These are phyloP conservation scores for Persicaria maculosa DNA, from an alignment of 148 eudicot species.

Conservation along the genomic window DNA sequence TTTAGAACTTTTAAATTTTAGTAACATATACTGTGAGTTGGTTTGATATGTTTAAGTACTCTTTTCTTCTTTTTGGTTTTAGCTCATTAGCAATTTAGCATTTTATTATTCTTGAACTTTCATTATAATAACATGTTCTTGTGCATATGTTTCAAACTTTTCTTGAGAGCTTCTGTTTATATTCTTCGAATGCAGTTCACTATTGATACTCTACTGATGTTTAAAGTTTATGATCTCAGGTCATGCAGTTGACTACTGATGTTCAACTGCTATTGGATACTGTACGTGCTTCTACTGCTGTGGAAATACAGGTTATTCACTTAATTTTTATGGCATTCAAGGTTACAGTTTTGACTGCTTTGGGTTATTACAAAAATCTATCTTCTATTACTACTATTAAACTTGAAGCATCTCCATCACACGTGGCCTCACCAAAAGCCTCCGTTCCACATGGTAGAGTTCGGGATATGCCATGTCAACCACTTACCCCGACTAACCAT, in stretches of 20 bases:
- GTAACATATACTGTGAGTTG: neutral
- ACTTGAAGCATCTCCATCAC: no score
- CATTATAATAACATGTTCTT: neutral
- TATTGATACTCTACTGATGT: conserved; percentile 40
- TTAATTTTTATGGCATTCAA: neutral
- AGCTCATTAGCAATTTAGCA: neutral
- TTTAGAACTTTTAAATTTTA: neutral
- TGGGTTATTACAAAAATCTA: neutral
- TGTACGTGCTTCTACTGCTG: conserved; percentile 43
- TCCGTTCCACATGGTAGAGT: no score
- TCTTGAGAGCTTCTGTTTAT: neutral
- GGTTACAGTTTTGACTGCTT: neutral
- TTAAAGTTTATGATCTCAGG: conserved; percentile 26
- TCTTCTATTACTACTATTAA: no score
- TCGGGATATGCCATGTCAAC: no score
- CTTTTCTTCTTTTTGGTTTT: neutral
- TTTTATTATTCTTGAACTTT: neutral
- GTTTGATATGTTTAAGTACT: neutral
- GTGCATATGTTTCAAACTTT: neutral
- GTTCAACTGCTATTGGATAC: conserved; percentile 55
- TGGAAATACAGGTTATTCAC: conserved; percentile 61
- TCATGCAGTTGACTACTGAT: conserved; percentile 47
- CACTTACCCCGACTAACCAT: no score
- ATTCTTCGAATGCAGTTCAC: conserved; percentile 44
- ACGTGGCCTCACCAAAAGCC: no score